Evolutionary conservation across 306 rosid species (phyloP), one percentile per base, ranked within the genome.

Genomic region (Glycine soja): DNA sequence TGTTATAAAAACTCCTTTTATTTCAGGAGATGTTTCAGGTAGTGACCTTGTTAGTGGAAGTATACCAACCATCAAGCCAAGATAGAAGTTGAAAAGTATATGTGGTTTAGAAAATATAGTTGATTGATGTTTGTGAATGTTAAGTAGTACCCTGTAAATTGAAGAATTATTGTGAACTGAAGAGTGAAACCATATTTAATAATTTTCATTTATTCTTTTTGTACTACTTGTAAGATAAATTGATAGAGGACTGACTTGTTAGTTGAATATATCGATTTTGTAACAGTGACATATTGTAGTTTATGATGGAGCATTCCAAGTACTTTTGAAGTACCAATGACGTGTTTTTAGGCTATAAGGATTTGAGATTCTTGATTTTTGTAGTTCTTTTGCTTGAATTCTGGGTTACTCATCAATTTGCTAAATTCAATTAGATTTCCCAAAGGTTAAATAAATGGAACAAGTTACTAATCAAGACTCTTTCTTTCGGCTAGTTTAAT

Each of bases 11-110:
- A 76, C 79, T 81, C 81, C 88, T 50, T 90, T 57, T 51, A 6
- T 85, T 65, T 89, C 93, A 32, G 70, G 69, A 10, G 92, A 95
- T 72, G 85, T 88, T 45, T 96, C 94, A 6, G 92, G 92, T 57
- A 96, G 91, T 80, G 82, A 90, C 81, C 97, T 93, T 75, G 88
- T 88, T 30, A 96, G 99, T 81, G 97, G 91, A 70, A 85, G 72
- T 40, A 2, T 88, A 64, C 91, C 97, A 15, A 88, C 79, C 86
- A 90, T 93, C 65, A 82, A 56, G 0, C 99, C 99, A 58, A 96
- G 98, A 83, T 96, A 93, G 85, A 83, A 19, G 34, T 75, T 14
- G 18, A 52, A n/a, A 46, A 52, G 14, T 10, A n/a, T 40, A 56
- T 62, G 14, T 12, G 19, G 53, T n/a, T 19, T 36, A 32, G 71